Evolutionary conservation across 306 rosid genomes (phyloP).

Genomic region (Prunus mume): DNA sequence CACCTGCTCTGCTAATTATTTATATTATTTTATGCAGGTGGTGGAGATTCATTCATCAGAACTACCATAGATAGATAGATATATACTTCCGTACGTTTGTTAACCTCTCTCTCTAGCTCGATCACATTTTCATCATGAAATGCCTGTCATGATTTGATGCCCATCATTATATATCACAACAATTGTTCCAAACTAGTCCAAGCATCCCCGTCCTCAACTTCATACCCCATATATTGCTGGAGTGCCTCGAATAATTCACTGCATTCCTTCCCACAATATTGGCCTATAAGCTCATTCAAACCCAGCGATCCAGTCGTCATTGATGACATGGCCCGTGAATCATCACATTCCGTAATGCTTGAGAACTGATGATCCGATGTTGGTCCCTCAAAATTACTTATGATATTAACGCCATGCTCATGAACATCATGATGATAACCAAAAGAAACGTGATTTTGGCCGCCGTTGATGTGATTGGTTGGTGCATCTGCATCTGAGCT

Average conservation of each 20-base stretch:
- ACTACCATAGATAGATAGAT: no score
- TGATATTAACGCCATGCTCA: background rate
- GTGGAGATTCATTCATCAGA: no score
- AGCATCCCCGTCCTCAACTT: background rate
- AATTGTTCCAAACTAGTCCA: background rate
- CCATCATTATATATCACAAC: background rate
- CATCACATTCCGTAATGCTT: background rate
- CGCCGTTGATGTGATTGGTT: background rate
- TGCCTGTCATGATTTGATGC: no score
- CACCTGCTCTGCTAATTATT: background rate
- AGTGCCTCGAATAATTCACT: background rate
- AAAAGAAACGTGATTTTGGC: background rate
- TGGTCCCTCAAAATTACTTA: background rate
- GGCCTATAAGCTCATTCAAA: background rate
- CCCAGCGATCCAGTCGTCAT: background rate
- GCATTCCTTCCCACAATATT: background rate
- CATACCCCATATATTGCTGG: background rate
- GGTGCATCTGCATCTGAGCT: background rate
- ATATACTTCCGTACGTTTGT: background rate
- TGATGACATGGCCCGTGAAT: background rate
- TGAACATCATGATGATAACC: background rate
- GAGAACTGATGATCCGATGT: background rate
- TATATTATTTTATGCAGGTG: background rate
- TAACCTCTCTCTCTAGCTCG: background rate
- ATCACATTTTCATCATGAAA: background rate